Evolutionary conservation across 2,329 filamentous ascomycete genomes (phyloP).

Genomic region (Xylaria digitata): DNA sequence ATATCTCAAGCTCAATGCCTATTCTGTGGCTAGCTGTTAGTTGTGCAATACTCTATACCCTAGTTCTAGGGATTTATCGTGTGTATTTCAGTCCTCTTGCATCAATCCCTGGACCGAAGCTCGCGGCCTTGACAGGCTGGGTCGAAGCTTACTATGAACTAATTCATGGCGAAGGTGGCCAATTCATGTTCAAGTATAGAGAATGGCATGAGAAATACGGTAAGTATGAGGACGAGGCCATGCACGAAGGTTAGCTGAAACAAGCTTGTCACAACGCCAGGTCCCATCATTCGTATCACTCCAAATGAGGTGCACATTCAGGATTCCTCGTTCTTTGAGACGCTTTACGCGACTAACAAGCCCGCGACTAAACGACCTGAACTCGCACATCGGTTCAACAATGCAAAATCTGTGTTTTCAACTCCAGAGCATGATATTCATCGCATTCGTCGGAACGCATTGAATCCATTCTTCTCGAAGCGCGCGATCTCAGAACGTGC

Average conservation of each 20-base stretch:
- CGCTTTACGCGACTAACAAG: not conserved
- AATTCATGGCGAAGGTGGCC: constrained; percentile 13
- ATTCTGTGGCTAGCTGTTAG: not conserved
- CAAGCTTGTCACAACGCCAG: not conserved
- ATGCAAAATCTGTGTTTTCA: not conserved
- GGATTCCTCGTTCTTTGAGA: constrained; percentile 12
- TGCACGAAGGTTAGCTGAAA: not conserved
- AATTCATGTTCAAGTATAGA: constrained; percentile 21
- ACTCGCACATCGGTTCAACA: constrained; percentile 9
- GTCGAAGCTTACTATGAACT: constrained; percentile 22
- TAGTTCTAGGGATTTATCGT: constrained; percentile 5
- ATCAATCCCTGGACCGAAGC: constrained; percentile 11
- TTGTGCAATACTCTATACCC: not conserved
- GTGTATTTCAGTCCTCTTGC: constrained; percentile 12
- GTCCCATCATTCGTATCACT: constrained; percentile 23
- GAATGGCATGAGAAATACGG: constrained; percentile 25
- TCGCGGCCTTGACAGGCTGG: constrained; percentile 18
- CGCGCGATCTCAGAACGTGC: constrained; percentile 4
- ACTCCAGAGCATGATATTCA: constrained; percentile 10
- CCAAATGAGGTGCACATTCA: constrained; percentile 21
- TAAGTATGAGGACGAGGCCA: not conserved
- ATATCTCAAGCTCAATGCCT: not conserved
- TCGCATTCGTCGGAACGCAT: constrained; percentile 6
- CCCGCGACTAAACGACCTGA: not conserved
- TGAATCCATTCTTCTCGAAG: constrained; percentile 23